Evolutionary conservation across 805 yeast genomes (phyloP), one percentile per base, ranked within the genome.

Genomic region (Metschnikowia gruessii): DNA sequence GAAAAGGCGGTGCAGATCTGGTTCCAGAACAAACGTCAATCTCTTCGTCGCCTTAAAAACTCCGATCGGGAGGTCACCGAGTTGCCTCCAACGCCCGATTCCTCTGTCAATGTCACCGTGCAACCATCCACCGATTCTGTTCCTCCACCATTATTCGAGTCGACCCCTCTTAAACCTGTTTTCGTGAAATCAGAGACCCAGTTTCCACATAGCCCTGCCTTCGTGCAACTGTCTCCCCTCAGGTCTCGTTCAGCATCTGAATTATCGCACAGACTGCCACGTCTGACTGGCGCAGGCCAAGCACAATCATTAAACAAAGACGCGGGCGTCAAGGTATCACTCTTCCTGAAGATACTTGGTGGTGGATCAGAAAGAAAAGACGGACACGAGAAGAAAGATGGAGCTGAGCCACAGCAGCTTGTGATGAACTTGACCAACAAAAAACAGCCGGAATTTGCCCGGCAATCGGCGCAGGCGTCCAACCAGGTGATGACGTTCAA

Each of bases 1-100:
- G 97, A 91, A 65, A 89, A 91, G 65, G 96, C 97, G 1, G 96
- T 94, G 30, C 99, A 94, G 70, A 89, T 92, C 52, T 94, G 99
- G 99, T 94, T 94, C 70, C 99, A 94, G 69, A 94, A 94, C 68
- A 87, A 83, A 65, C 80, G 99, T 65, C 97, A 92, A 67, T 77
- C 91, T 31, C 68, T 85, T 52, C 78, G 90, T 59, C 80, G 83
- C 56, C 73, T 69, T 42, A 57, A 60, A 45, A 51, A 53, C 35
- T 45, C 56, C 13, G 76, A 71, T 40, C 68, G 59, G 52, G 76
- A 72, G 56, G 58, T 72, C 35, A 69, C 75, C 8, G 73, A 65
- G 48, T 62, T 72, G 53, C 75, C 75, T 26, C 74, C 74, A n/a
- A 69, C 72, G 11, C 71, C 70, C 3, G 57, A 62, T 26, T 41